Base-by-base conservation (phyloP, 306 rosid species). In the Dalbergia cochinchinensis region DNA sequence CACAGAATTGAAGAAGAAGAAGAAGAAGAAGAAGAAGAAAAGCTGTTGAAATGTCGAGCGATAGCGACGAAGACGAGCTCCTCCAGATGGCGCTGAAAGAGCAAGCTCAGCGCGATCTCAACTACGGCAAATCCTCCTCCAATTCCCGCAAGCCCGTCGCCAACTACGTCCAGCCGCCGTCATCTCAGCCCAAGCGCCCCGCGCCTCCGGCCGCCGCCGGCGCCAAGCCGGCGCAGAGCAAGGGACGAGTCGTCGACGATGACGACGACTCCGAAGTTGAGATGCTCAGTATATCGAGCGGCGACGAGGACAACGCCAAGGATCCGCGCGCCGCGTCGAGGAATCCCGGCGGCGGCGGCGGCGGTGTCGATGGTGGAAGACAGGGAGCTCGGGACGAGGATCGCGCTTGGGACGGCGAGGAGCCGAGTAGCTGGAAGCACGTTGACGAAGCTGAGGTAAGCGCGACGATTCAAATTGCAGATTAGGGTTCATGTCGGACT, bases 201-300 rank as follows among this genome's bases (percentile, higher is more conserved):
- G 67, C 81, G 26, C 51, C 88, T 42, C 44, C 79, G 14, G 11
- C 53, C 53, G 14, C 15, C 53, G 22, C 20, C 18, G 22, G 20
- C 20, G 11, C 70, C 33, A 53, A 79, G 20, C 57, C 69, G 57
- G 22, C 34, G 45, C 75, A 65, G 67, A 14, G 39, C 65, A 79
- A 76, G 65, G 85, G 72, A 37, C 83, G 90, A 44, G 78, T 62
- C 45, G 89, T 71, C 3, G 99, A 93, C 35, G 93, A 93, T 0
- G 99, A 95, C 41, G 99, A 95, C 6, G 99, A 93, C 83, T 95
- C 99, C 2, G 98, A 95, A 74, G 93, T 93, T 4, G 99, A 95
- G 85, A 89, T 95, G 99, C 96, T 95, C 74, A 95, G 99, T 84
- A 95, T 95, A 62, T 95, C 99, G 12, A 95, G 99, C 65, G 99